A percentile compares a stretch with the other conserved stretches of the same genome.
phyloP scores from a whole-genome alignment of 2,329 filamentous ascomycete genomes.

The Ampelomyces quisqualis region DNA sequence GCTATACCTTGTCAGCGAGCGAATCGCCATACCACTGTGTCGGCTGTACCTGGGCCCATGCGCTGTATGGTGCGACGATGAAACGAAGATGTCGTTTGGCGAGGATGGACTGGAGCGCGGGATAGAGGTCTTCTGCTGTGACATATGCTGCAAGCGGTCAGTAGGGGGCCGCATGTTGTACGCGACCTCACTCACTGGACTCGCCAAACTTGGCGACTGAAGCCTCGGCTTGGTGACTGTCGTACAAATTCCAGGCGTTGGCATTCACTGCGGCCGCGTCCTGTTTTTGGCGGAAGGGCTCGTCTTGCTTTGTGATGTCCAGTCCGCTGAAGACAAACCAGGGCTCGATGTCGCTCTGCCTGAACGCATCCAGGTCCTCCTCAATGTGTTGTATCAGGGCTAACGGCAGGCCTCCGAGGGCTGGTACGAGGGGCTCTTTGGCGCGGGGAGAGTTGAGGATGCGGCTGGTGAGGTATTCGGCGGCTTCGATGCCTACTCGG shows the following conservation, averaged over 20 bases:
- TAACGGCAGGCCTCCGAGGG: constrained; percentile 83
- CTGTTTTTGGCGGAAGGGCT: constrained; percentile 59
- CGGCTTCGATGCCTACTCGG: constrained; percentile 82
- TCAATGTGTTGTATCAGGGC: constrained; percentile 75
- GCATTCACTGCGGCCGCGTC: constrained; percentile 68
- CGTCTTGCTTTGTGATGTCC: constrained; percentile 69
- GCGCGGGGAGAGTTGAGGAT: constrained; percentile 60
- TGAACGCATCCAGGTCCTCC: constrained; percentile 72
- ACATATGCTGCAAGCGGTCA: constrained; percentile 57
- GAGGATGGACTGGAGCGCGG: constrained; percentile 74
- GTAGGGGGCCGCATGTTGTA: neutral
- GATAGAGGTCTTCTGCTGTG: constrained; percentile 68
- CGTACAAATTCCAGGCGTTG: constrained; percentile 84
- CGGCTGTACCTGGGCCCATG: constrained; percentile 71
- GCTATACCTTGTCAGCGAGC: constrained; percentile 49
- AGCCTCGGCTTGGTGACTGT: constrained; percentile 72
- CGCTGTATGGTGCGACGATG: constrained; percentile 82
- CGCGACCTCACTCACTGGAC: constrained; percentile 58
- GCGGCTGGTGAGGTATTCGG: constrained; percentile 74
- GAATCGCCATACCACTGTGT: constrained; percentile 1
- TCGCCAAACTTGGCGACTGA: constrained; percentile 87
- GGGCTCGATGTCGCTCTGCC: constrained; percentile 68
- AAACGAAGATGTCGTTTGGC: constrained; percentile 69
- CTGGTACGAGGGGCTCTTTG: constrained; percentile 85
- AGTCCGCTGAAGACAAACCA: constrained; percentile 93